These are phyloP conservation scores for Isoetes taiwanensis DNA, from an alignment of 75 land plant species.

Conservation along the genomic window DNA sequence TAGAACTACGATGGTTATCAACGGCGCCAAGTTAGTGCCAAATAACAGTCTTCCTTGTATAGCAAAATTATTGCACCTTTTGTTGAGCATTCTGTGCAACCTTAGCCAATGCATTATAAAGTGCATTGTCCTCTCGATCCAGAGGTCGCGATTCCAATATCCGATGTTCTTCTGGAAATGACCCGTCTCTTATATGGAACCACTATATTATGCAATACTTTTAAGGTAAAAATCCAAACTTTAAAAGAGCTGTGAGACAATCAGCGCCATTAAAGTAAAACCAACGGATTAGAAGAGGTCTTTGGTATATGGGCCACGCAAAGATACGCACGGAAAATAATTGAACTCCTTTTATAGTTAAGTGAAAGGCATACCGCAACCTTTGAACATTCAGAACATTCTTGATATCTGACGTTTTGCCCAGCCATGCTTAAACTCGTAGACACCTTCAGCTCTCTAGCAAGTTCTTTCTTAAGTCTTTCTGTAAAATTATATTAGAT, in stretches of 20 bases:
- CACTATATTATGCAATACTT: no score
- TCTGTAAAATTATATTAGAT: no score
- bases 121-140: conserved; percentile 64
- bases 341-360: no score
- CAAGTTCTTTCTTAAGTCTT: conserved; percentile 71
- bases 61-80: conserved; percentile 41
- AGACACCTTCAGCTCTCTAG: conserved; percentile 74
- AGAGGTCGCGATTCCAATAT: conserved; percentile 35
- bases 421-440: conserved; percentile 55
- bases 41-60: not conserved
- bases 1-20: conserved; percentile 27
- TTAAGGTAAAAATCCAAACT: no score
- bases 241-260: no score
- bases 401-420: conserved; percentile 77
- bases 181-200: no score
- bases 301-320: no score
- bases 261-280: no score
- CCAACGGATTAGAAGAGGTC: no score
- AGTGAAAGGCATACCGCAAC: no score
- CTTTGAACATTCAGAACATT: no score
- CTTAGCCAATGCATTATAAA: conserved; percentile 92
- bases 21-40: not conserved
- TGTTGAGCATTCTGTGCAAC: conserved; percentile 85
- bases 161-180: conserved; percentile 57
- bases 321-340: no score